Evolutionary conservation across 2,329 filamentous ascomycete species (phyloP).

Genomic region (Fusarium cicatricum): DNA sequence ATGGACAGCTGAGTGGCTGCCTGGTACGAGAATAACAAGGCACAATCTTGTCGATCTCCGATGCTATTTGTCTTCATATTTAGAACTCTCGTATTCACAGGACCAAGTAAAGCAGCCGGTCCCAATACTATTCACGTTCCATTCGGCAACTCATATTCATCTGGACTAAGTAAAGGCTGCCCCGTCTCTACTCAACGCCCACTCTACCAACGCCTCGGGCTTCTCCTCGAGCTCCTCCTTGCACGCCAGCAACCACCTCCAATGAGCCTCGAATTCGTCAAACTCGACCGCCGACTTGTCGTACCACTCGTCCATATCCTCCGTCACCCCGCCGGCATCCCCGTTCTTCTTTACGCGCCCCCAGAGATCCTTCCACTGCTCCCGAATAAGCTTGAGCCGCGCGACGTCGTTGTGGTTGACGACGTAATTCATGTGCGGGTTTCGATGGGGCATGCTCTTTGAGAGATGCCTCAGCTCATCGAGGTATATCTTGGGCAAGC

Average conservation of each 20-base stretch:
- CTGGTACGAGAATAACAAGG: too few species aligned
- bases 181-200: constrained; percentile 17
- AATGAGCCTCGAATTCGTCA: constrained; percentile 1
- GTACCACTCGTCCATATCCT: neutral
- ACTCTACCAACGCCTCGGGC: constrained; percentile 12
- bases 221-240: constrained; percentile 8
- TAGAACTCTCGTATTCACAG: too few species aligned
- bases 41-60: too few species aligned
- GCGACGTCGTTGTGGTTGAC: neutral
- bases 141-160: too few species aligned
- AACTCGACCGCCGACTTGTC: neutral
- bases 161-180: neutral
- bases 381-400: neutral
- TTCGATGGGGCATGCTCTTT: neutral
- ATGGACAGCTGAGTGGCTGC: too few species aligned
- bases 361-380: constrained; percentile 2
- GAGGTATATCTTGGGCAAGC: neutral
- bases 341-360: neutral
- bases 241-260: constrained; percentile 14
- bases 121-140: too few species aligned
- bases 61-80: too few species aligned
- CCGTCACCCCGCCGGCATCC: neutral
- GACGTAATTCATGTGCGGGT: rapidly evolving
- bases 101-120: too few species aligned
- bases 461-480: neutral